These are phyloP conservation scores for Tulasnella calospora DNA, from an alignment of 768 basidiomycete genomes.

Conservation along the genomic window DNA sequence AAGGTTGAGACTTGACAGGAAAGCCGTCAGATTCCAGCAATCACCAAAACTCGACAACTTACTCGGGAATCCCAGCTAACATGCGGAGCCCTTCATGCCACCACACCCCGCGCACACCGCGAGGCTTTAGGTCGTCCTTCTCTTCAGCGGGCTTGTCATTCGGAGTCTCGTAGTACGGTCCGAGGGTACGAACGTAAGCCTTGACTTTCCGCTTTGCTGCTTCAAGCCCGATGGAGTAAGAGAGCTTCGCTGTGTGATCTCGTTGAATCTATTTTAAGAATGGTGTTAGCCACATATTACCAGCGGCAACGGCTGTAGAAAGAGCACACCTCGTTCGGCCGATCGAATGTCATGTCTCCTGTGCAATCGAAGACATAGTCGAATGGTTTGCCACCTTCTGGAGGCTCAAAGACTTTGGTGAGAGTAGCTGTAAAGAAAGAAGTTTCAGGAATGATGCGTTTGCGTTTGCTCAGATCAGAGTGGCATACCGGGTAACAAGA, in stretches of 20 bases:
- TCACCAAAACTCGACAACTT: slow-evolving; percentile 29
- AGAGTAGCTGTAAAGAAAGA: slow-evolving; percentile 51
- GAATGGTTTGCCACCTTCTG: slow-evolving; percentile 62
- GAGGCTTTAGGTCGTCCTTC: slow-evolving; percentile 68
- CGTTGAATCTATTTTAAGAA: slow-evolving; percentile 59
- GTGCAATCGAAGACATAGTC: slow-evolving; percentile 81
- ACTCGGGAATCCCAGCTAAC: slow-evolving; percentile 71
- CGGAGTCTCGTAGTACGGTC: slow-evolving; percentile 71
- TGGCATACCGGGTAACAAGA: slow-evolving; percentile 55
- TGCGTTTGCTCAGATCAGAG: not conserved
- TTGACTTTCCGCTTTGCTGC: slow-evolving; percentile 74
- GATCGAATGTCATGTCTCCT: slow-evolving; percentile 71
- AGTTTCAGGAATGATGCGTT: not conserved
- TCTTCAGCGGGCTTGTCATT: slow-evolving; percentile 55
- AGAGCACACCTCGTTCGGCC: slow-evolving; percentile 61
- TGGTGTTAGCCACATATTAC: not conserved
- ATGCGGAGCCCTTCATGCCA: slow-evolving; percentile 82
- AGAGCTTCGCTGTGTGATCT: slow-evolving; percentile 63
- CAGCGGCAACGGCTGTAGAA: slow-evolving; percentile 6
- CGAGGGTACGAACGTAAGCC: slow-evolving; percentile 71
- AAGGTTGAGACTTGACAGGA: slow-evolving; percentile 10
- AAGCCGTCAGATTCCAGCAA: no score
- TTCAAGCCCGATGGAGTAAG: slow-evolving; percentile 65
- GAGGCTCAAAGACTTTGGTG: slow-evolving; percentile 63
- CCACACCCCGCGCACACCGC: slow-evolving; percentile 69